Conservation (phyloP, 148 eudicot genomes). For the Chenopodium suecicum region DNA sequence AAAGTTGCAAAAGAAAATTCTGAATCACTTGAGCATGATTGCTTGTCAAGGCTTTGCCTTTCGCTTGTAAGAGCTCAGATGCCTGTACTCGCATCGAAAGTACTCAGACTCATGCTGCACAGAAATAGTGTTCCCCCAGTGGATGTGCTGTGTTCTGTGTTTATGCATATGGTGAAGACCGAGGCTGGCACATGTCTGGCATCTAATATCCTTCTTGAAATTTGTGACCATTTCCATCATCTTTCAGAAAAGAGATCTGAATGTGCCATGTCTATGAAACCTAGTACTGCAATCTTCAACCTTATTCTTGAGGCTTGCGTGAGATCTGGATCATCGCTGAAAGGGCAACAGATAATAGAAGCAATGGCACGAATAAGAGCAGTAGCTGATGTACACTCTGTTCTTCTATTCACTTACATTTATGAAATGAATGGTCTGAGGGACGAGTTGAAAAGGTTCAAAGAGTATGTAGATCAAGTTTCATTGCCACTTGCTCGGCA, state of each 20-base stretch:
- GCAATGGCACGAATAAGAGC: slow-evolving; percentile 65
- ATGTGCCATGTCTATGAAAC: slow-evolving; percentile 36
- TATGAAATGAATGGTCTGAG: slow-evolving; percentile 75
- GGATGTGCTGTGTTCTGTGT: slow-evolving; percentile 45
- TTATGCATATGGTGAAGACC: slow-evolving; percentile 84
- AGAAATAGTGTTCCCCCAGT: slow-evolving; percentile 38
- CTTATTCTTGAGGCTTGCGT: slow-evolving; percentile 81
- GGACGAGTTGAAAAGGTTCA: slow-evolving; percentile 74
- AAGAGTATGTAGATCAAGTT: slow-evolving; percentile 51
- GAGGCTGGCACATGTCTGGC: slow-evolving; percentile 63
- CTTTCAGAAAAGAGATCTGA: slow-evolving; percentile 35
- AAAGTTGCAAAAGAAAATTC: slow-evolving; percentile 41
- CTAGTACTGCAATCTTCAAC: slow-evolving; percentile 61
- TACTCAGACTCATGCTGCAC: slow-evolving; percentile 70
- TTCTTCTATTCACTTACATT: slow-evolving; percentile 49
- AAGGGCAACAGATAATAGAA: slow-evolving; percentile 67
- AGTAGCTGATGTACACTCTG: slow-evolving; percentile 66
- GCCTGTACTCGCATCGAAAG: slow-evolving; percentile 54
- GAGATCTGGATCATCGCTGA: slow-evolving; percentile 50
- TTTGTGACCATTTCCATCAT: slow-evolving; percentile 43
- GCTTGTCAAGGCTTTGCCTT: slow-evolving; percentile 57
- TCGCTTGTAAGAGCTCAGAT: slow-evolving; percentile 78
- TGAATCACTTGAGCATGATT: slow-evolving; percentile 44
- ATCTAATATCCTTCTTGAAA: slow-evolving; percentile 70
- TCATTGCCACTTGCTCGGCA: slow-evolving; percentile 43